Evolutionary conservation across 768 basidiomycete species (phyloP), one percentile per base, ranked within the genome.

Genomic region (Podaxis sp.): DNA sequence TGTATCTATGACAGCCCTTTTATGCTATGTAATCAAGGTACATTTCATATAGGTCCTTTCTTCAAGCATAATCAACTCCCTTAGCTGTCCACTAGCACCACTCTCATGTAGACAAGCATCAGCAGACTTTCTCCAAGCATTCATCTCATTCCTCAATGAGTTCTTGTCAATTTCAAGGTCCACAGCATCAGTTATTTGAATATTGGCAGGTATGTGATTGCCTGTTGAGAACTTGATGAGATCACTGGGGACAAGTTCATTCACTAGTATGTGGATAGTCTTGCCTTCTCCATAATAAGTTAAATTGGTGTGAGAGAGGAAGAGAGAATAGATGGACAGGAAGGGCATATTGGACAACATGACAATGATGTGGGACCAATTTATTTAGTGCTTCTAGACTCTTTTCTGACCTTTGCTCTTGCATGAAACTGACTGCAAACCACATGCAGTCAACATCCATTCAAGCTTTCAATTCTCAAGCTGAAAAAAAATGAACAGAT

Each of bases 161-260:
- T 93, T 95, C 78, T 98, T 96, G 75, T 99, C 96, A 41, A 98
- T 88, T 71, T 98, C 96, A 40, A 98, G 81, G 66, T 95, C 93
- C 33, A 93, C 82, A 0, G 93, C 84, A n/a, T 84, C 77, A 59
- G 90, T 79, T 24, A 99, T 80, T 24, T 96, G 89, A 60, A 99
- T 83, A 70, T 99, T 96, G 41, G 96, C 95, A 1, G 96, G 96
- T 22, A 99, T 85, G 40, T 96, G 92, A 73, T 99, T 96, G 22
- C 96, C 96, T 0, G 95, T 95, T 28, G 84, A 77, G 77, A 99
- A 91, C 0, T 88, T 88, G 63, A 98, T 88, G 54, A 98, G 82
- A 72, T 99, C 96, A 37, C 96, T 96, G 0, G 96, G 96, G 3
- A 98, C 92, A 17, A 98, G 87, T 70, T 96, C 93, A 74, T 98